Conservation (phyloP, 257 asterid genomes). For the Nicotiana otophora region DNA sequence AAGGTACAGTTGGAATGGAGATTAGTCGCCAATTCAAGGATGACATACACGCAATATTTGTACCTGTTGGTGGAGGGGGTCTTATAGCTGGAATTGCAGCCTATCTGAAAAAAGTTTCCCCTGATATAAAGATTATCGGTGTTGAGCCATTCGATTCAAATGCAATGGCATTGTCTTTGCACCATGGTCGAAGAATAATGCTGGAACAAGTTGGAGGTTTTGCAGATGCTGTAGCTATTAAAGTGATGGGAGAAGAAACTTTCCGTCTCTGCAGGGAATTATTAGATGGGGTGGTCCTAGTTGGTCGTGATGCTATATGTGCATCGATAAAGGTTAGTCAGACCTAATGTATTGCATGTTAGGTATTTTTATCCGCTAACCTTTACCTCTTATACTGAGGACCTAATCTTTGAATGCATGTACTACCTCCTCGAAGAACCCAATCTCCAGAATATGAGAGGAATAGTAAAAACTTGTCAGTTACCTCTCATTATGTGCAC, state of each 20-base stretch:
- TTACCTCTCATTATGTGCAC: no score
- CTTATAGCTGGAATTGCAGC: conserved; percentile 97
- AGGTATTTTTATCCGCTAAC: neutral
- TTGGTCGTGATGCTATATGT: conserved; percentile 85
- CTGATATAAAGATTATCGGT: conserved; percentile 78
- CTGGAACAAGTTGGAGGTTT: conserved; percentile 91
- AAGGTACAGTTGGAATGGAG: conserved; percentile 98
- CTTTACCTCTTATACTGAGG: neutral
- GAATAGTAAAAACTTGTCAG: no score
- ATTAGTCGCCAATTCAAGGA: conserved; percentile 61
- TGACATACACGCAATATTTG: conserved; percentile 75
- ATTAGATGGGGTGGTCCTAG: conserved; percentile 83
- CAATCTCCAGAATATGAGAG: no score
- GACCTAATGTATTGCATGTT: neutral
- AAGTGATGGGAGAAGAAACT: conserved; percentile 85
- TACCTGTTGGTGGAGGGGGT: conserved; percentile 97
- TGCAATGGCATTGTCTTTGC: conserved; percentile 85
- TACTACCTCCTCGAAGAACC: no score
- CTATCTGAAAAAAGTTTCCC: conserved; percentile 74
- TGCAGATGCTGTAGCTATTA: conserved; percentile 98
- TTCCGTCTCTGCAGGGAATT: conserved; percentile 71
- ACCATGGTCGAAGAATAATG: conserved; percentile 61
- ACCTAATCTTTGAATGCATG: no score
- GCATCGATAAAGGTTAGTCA: conserved; percentile 84
- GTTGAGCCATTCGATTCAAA: conserved; percentile 94